These are phyloP conservation scores for Fusarium vanettenii DNA, from an alignment of 2,329 filamentous ascomycete genomes.

Conservation along the genomic window DNA sequence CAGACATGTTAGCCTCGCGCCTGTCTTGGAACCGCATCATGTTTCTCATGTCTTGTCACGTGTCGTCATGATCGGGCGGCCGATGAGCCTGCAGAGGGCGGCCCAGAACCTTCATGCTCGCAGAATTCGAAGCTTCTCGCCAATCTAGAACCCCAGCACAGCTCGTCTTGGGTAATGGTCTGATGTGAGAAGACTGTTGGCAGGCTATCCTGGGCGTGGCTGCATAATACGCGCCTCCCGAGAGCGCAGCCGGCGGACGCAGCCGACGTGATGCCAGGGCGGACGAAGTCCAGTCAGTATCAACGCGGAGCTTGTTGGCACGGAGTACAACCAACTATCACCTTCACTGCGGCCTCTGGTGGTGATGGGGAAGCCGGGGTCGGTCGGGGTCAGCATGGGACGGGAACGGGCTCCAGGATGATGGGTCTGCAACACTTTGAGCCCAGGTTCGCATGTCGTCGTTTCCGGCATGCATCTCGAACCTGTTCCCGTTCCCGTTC, in stretches of 20 bases:
- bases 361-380: constrained; percentile 23
- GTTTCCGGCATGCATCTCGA: background rate
- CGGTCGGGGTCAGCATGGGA: constrained; percentile 16
- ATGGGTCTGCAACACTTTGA: constrained; percentile 18
- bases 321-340: constrained; percentile 36
- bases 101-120: background rate
- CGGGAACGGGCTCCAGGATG: constrained; percentile 27
- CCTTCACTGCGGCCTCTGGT: constrained; percentile 16
- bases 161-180: constrained; percentile 34
- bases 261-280: constrained; percentile 25
- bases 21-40: background rate
- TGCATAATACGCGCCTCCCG: constrained; percentile 40
- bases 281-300: constrained; percentile 29
- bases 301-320: constrained; percentile 27
- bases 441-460: constrained; percentile 6
- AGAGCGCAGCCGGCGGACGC: constrained; percentile 30
- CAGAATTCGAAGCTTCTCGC: background rate
- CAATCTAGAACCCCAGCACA: constrained; percentile 3
- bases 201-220: constrained; percentile 39
- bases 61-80: background rate
- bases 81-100: background rate
- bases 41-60: background rate
- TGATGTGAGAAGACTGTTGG: constrained; percentile 37
- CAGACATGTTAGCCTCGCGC: background rate
- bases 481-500: background rate